These are phyloP conservation scores for Juglanconis oblonga DNA, from an alignment of 2,329 filamentous ascomycete genomes.

Conservation along the genomic window DNA sequence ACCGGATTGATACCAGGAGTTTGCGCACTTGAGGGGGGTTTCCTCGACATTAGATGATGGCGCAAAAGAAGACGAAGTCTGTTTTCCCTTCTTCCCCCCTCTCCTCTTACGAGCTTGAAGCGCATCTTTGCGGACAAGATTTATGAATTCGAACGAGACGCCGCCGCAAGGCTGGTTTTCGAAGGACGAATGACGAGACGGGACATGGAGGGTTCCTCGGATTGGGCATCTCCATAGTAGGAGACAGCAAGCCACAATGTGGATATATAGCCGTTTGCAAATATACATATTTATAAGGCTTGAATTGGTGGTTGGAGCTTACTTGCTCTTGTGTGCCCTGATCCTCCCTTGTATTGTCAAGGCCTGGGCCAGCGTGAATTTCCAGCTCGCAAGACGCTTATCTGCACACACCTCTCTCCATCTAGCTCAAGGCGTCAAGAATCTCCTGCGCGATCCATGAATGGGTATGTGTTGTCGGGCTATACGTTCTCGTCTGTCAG, in stretches of 20 bases:
- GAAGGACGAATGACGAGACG: neutral
- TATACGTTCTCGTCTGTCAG: neutral
- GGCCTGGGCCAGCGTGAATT: neutral
- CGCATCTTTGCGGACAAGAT: neutral
- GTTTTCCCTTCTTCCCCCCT: too few relatives aligned
- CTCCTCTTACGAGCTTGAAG: neutral
- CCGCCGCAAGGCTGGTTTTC: neutral
- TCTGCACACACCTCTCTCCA: neutral
- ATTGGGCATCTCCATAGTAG: neutral
- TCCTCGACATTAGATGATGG: neutral
- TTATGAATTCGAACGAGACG: neutral
- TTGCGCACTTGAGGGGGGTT: neutral
- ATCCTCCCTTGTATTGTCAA: neutral
- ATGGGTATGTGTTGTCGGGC: neutral
- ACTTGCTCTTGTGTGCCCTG: too few relatives aligned
- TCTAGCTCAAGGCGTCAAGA: neutral
- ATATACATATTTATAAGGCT: neutral
- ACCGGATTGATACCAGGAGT: slow-evolving; percentile 2
- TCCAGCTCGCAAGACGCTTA: neutral
- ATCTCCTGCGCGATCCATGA: slow-evolving; percentile 3
- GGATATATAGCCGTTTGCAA: neutral
- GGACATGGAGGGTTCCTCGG: neutral
- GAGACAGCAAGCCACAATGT: neutral
- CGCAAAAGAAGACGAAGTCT: neutral
- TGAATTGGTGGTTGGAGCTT: neutral